phyloP scores from a whole-genome alignment of 1,284 basidiomycete genomes.

The Tilletia setariae region DNA sequence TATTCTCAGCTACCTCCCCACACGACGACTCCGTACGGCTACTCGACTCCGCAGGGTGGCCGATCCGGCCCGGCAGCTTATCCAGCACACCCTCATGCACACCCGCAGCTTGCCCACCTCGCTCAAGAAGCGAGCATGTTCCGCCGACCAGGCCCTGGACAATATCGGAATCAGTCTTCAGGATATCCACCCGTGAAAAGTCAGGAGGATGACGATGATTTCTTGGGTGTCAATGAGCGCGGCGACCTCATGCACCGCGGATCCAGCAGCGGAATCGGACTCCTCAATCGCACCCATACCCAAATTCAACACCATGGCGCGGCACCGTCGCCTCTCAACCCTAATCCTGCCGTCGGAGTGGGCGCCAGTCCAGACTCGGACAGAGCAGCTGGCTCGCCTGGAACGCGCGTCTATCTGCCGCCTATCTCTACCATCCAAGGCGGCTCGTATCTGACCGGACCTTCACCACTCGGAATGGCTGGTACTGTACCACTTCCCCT shows the following conservation, averaged over 20 bases:
- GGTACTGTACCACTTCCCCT: constrained; percentile 1
- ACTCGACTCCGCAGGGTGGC: neutral
- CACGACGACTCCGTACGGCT: neutral
- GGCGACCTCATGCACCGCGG: constrained; percentile 45
- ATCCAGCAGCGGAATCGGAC: constrained; percentile 41
- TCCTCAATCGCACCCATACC: constrained; percentile 22
- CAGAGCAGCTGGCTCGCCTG: neutral
- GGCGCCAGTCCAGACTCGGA: neutral
- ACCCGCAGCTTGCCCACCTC: constrained; percentile 5
- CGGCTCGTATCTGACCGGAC: neutral
- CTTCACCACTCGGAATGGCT: neutral
- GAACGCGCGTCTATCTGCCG: neutral
- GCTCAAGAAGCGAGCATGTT: constrained; percentile 12
- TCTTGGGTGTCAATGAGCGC: constrained; percentile 28
- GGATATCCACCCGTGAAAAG: neutral
- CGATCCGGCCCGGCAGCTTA: neutral
- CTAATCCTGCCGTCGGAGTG: neutral
- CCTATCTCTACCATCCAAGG: constrained; percentile 8
- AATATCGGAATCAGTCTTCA: neutral
- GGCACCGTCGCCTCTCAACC: constrained; percentile 26
- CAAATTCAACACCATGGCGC: constrained; percentile 25
- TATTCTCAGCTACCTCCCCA: neutral
- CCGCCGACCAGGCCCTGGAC: neutral
- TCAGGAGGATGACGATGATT: constrained; percentile 21
- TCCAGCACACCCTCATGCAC: neutral